These are phyloP conservation scores for Amaranthus cruentus DNA, from an alignment of 148 eudicot species.

Conservation along the genomic window DNA sequence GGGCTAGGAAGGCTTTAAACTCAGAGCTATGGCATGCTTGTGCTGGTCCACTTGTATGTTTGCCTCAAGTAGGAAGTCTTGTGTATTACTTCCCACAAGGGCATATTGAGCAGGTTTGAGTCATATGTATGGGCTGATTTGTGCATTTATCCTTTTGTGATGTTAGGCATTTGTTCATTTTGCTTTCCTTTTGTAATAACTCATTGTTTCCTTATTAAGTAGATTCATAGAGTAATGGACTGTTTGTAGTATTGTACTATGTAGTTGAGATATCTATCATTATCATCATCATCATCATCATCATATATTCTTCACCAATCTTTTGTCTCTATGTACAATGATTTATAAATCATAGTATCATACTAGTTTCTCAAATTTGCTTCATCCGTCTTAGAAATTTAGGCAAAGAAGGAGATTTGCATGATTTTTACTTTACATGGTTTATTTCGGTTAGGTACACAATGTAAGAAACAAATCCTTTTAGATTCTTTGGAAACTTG, in stretches of 20 bases:
- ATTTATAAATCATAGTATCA: neutral
- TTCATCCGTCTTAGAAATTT: neutral
- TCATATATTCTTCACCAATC: neutral
- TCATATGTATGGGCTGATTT: slow-evolving; percentile 1
- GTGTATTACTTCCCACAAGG: slow-evolving; percentile 98
- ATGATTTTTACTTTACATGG: neutral
- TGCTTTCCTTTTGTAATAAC: slow-evolving; percentile 3
- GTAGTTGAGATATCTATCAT: neutral
- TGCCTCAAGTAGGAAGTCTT: slow-evolving; percentile 94
- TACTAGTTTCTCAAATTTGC: neutral
- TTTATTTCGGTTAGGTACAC: neutral
- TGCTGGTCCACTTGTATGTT: slow-evolving; percentile 86
- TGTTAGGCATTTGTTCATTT: neutral
- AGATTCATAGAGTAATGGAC: slow-evolving; percentile 13
- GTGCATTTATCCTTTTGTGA: neutral
- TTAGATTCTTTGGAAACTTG: too few species aligned
- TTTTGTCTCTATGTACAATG: neutral
- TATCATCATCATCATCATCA: neutral
- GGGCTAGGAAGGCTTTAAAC: slow-evolving; percentile 48
- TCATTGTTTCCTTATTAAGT: slow-evolving; percentile 16
- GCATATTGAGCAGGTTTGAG: slow-evolving; percentile 87
- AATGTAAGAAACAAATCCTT: too few species aligned
- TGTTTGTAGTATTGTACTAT: slow-evolving; percentile 1
- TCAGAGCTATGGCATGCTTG: slow-evolving; percentile 98
- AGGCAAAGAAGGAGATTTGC: neutral